Base-by-base conservation (phyloP, 495 filamentous ascomycete species). In the Penicillium simplicissimum region DNA sequence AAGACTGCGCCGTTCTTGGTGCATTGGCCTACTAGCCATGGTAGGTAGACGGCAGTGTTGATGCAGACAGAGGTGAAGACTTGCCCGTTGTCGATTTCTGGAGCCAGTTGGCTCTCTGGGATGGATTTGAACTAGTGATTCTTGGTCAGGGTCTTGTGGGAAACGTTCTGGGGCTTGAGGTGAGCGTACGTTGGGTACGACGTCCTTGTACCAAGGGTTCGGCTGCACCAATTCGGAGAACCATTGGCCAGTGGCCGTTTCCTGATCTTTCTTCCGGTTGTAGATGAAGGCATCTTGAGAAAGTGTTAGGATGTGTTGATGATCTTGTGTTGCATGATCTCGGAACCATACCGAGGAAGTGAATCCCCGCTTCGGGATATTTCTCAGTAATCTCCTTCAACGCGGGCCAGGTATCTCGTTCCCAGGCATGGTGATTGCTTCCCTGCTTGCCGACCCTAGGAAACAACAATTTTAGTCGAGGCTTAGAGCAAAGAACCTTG, bases 11-110 rank as follows among this genome's bases (percentile, higher is more conserved):
- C 91, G 19, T 82, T 80, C 67, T 82, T 83, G 17, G 87, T 77
- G 75, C 91, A 96, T 72, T 94, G 88, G 0, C 85, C 85, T 0
- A 88, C 73, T 0, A 97, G 84, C 84, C 90, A 97, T 1, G 90
- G 87, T 15, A 96, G 84, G 77, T 97, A 97, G 51, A 96, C 64
- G 51, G 90, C 86, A 0, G 89, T 88, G 77, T 98, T 97, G 70
- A 98, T 94, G 74, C 93, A 97, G 37, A 96, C 88, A 0, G 90
- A 93, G 7, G 82, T 90, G 71, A 93, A 97, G 42, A 81, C 75
- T 48, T 85, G 90, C 6, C 82, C 94, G n/a, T 85, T 88, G 57
- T 91, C 85, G 38, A 86, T 82, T 8, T 82, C 87, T 1, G 71
- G 58, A 0, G 83, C 83, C 8, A 96, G 74, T 38, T 88, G 74